phyloP scores from a whole-genome alignment of 2,329 filamentous ascomycete species.

The Diaporthe sp. region DNA sequence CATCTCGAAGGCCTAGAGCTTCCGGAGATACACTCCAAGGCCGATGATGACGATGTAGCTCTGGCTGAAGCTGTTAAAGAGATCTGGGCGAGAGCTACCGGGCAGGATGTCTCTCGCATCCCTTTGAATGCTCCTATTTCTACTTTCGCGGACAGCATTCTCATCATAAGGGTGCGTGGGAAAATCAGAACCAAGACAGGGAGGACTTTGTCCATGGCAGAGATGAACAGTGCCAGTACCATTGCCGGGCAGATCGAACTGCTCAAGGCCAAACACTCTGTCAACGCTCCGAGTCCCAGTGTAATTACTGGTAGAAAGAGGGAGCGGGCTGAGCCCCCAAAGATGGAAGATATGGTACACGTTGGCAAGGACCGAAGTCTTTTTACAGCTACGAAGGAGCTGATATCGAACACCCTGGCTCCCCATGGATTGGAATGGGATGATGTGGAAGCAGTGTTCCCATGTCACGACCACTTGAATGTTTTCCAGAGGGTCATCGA shows the following conservation, averaged over 20 bases:
- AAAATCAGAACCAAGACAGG: not conserved
- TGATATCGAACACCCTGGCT: not conserved
- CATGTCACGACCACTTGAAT: conserved; percentile 7
- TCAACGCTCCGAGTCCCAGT: not conserved
- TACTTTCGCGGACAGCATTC: not conserved
- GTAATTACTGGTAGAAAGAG: not conserved
- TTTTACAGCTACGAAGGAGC: not conserved
- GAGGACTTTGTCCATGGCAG: not conserved
- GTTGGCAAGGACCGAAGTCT: not conserved
- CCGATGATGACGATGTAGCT: not conserved
- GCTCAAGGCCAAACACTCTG: not conserved
- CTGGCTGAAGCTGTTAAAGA: not conserved
- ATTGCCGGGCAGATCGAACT: conserved; percentile 1
- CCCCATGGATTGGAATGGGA: not conserved
- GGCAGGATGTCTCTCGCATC: not conserved
- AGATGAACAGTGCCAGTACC: not conserved
- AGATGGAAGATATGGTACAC: conserved; percentile 1
- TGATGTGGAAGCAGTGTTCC: not conserved
- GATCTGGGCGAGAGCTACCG: not conserved
- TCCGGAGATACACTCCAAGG: no score
- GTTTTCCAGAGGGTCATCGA: not conserved
- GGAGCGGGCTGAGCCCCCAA: not conserved
- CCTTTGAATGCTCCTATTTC: not conserved
- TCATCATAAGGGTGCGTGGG: conserved; percentile 2
- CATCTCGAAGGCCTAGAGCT: not conserved